These are phyloP conservation scores for Cutaneotrichosporon mucoides DNA, from an alignment of 1,284 basidiomycete species.

Conservation along the genomic window DNA sequence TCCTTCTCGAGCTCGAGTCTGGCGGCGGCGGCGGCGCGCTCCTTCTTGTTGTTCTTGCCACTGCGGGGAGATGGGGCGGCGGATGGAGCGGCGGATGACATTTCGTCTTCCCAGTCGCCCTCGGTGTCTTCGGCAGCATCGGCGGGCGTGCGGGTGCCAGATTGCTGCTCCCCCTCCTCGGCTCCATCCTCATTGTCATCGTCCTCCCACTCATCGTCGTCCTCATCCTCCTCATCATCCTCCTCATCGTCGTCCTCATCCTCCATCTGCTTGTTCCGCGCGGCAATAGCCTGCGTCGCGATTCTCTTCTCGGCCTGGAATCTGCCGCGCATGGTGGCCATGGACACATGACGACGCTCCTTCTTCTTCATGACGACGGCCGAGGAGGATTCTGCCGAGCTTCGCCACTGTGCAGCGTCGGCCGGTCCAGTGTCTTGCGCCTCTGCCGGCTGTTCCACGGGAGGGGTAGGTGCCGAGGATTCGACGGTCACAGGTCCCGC, in stretches of 20 bases:
- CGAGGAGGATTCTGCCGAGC: conserved; percentile 29
- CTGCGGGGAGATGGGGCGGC: conserved; percentile 20
- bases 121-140: conserved; percentile 74
- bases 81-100: neutral
- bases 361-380: conserved; percentile 19
- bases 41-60: conserved; percentile 33
- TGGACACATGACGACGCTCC: conserved; percentile 34
- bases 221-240: neutral
- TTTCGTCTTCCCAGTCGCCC: conserved; percentile 52
- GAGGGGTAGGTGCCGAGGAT: neutral
- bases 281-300: conserved; percentile 31
- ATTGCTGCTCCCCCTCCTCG: conserved; percentile 63
- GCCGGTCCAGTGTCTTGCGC: neutral
- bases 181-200: conserved; percentile 58
- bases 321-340: conserved; percentile 42
- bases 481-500: neutral
- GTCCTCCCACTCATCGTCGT: conserved; percentile 12
- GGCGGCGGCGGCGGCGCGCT: conserved; percentile 33
- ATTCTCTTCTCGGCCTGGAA: conserved; percentile 41
- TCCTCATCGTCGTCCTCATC: conserved; percentile 4
- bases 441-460: neutral
- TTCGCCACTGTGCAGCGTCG: conserved; percentile 11
- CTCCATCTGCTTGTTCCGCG: conserved; percentile 12
- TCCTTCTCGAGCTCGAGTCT: conserved; percentile 34
- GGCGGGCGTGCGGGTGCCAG: conserved; percentile 34